phyloP scores from a whole-genome alignment of 257 asterid genomes.

The Cynanchum wilfordii region DNA sequence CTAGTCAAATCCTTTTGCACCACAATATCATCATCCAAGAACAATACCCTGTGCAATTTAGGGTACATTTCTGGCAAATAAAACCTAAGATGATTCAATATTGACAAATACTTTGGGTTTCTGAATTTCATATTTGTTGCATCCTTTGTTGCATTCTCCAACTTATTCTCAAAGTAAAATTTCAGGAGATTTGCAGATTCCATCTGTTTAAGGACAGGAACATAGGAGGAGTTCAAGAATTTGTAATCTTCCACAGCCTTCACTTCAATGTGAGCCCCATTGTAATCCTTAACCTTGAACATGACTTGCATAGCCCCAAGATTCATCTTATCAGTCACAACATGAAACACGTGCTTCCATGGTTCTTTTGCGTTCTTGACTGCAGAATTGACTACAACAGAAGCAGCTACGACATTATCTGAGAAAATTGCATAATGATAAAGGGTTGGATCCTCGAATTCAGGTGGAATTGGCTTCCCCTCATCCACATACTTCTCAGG shows the following conservation, averaged over 20 bases:
- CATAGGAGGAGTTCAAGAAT: slow-evolving; percentile 43
- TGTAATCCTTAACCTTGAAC: slow-evolving; percentile 41
- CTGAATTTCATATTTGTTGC: slow-evolving; percentile 41
- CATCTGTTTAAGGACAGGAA: slow-evolving; percentile 40
- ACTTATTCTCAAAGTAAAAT: slow-evolving; percentile 40
- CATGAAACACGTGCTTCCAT: slow-evolving; percentile 53
- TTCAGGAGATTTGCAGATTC: slow-evolving; percentile 35
- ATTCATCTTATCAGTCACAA: slow-evolving; percentile 51
- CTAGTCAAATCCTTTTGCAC: slow-evolving; percentile 41
- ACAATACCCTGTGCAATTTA: slow-evolving; percentile 35
- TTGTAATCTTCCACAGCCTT: slow-evolving; percentile 44
- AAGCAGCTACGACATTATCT: slow-evolving; percentile 48
- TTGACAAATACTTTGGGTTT: slow-evolving; percentile 36
- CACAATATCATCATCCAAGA: slow-evolving; percentile 42
- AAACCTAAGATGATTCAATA: slow-evolving; percentile 41
- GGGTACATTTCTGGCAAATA: slow-evolving; percentile 46
- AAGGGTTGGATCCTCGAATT: slow-evolving; percentile 42
- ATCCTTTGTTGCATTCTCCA: slow-evolving; percentile 46
- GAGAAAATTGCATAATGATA: slow-evolving; percentile 56
- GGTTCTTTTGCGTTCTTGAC: slow-evolving; percentile 45
- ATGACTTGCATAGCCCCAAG: slow-evolving; percentile 60
- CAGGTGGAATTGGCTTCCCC: slow-evolving; percentile 36
- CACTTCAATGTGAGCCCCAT: slow-evolving; percentile 41
- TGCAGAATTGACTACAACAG: slow-evolving; percentile 55
- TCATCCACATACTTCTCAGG: slow-evolving; percentile 37